Base-by-base conservation (phyloP, 1,139 yeast genomes). In the Pichia sp. region DNA sequence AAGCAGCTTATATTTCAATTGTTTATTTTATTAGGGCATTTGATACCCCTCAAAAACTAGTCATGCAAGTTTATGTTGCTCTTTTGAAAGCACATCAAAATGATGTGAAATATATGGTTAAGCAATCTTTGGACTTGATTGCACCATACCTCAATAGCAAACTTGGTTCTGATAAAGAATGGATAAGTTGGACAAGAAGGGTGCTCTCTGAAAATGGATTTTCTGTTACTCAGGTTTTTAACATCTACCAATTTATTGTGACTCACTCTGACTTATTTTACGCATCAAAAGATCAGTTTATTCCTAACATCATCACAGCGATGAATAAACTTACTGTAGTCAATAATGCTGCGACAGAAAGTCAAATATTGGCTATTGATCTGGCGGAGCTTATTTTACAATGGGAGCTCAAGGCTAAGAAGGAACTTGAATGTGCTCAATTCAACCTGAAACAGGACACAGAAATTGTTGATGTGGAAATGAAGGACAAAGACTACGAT, bases 121-220 rank as follows among this genome's bases (percentile, higher is more conserved):
- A 81, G 54, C 95, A 86, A 56, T 94, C 97, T 0, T 68, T 93
- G 41, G 96, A 89, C 53, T 68, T 84, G 6, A 66, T 93, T 34
- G 96, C 97, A 0, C 96, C 97, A 0, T 94, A 84, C 1, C 73
- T 93, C 69, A 79, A 86, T 2, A 74, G 73, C 46, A 70, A 95
- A 41, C 74, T 84, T 62, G 84, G 75, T 0, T 67, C 81, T 0
- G 67, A 79, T 1, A 77, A 84, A 12, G 74, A 81, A 38, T 93
- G 98, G 98, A 76, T 93, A 43, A 89, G 85, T 53, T 88, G 96
- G 93, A 95, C 96, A 1, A 78, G 96, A 49, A 72, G 96, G 43
- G 94, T 89, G 2, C 69, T 93, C 22, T 80, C 93, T 2, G 98
- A 93, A 56, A 95, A 89, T 57, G 91, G 93, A 0, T 82, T 80